Evolutionary conservation across 73 alveolate genomes (phyloP).

Genomic region (Strombidium stylifer): DNA sequence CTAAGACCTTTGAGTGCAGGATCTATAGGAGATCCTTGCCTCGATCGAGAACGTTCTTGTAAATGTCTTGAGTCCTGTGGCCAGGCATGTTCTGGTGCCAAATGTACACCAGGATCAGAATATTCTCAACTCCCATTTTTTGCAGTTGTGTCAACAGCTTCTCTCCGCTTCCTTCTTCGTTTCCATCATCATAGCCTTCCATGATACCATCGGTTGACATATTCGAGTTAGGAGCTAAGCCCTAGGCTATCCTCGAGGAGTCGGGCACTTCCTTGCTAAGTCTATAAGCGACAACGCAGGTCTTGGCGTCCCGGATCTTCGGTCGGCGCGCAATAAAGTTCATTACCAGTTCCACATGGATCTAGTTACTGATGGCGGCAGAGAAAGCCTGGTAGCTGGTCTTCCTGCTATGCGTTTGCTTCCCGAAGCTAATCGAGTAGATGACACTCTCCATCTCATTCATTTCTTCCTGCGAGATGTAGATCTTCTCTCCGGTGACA

Average conservation of each 20-base stretch:
- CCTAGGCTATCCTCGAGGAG: no score
- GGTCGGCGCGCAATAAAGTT: conserved; percentile 27
- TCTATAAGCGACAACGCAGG: conserved; percentile 41
- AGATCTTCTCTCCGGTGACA: no score
- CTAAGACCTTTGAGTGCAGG: conserved; percentile 52
- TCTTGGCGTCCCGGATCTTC: conserved; percentile 32
- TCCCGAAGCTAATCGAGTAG: conserved; percentile 48
- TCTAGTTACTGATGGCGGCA: conserved; percentile 48
- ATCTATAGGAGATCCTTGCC: conserved; percentile 56
- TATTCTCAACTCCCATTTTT: conserved; percentile 72
- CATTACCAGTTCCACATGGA: conserved; percentile 47
- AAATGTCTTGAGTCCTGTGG: conserved; percentile 45
- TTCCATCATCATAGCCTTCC: conserved; percentile 60
- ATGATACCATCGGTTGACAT: no score
- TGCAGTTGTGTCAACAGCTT: conserved; percentile 49
- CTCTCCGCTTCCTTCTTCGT: conserved; percentile 62
- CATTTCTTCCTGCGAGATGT: no score
- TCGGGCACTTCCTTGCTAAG: conserved; percentile 31
- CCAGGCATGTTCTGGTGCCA: conserved; percentile 62
- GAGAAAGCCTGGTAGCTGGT: conserved; percentile 56
- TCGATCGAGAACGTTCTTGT: conserved; percentile 39
- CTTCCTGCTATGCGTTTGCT: conserved; percentile 31
- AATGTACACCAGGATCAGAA: conserved; percentile 51
- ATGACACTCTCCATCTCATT: conserved; percentile 60
- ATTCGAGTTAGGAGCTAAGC: no score